A percentile compares a stretch with the other conserved stretches of the same genome.
phyloP scores from a whole-genome alignment of 2,329 filamentous ascomycete species.

The Uncinocarpus reesii region DNA sequence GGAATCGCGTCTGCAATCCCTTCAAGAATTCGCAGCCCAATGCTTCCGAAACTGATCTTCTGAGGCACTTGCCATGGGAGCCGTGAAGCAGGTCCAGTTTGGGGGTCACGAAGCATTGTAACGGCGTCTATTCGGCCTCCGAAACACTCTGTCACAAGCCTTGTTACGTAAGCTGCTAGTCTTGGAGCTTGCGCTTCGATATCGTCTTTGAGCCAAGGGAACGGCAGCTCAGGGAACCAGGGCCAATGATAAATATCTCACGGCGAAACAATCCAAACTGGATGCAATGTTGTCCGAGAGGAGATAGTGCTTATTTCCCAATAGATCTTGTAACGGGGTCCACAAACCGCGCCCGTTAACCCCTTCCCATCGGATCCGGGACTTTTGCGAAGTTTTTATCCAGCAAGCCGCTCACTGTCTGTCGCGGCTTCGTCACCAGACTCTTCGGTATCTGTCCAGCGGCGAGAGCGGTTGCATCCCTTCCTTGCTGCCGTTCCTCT shows the following conservation, averaged over 20 bases:
- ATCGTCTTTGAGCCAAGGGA: slow-evolving; percentile 51
- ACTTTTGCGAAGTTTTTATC: slow-evolving; percentile 57
- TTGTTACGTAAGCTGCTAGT: slow-evolving; percentile 38
- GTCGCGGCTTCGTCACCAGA: slow-evolving; percentile 46
- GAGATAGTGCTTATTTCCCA: slow-evolving; percentile 48
- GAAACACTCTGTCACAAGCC: slow-evolving; percentile 31
- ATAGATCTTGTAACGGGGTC: slow-evolving; percentile 57
- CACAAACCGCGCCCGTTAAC: slow-evolving; percentile 60
- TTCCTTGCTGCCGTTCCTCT: slow-evolving; percentile 26
- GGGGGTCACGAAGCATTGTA: slow-evolving; percentile 1
- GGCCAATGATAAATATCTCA: slow-evolving; percentile 71
- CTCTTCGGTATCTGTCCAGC: slow-evolving; percentile 36
- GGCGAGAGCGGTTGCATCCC: slow-evolving; percentile 30
- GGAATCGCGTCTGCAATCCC: slow-evolving; percentile 31
- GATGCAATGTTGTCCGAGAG: slow-evolving; percentile 44
- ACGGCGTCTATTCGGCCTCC: slow-evolving; percentile 21
- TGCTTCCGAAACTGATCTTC: slow-evolving; percentile 24
- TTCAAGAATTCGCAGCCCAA: slow-evolving; percentile 29
- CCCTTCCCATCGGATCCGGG: slow-evolving; percentile 66
- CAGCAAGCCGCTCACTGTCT: slow-evolving; percentile 52
- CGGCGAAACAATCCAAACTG: slow-evolving; percentile 65
- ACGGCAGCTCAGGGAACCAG: slow-evolving; percentile 51
- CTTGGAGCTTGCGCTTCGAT: slow-evolving; percentile 43
- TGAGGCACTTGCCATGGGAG: slow-evolving; percentile 32
- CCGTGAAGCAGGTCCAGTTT: slow-evolving; percentile 13